phyloP scores from a whole-genome alignment of 371 early-diverging fungal genomes.

The Syncephalastrum racemosum region DNA sequence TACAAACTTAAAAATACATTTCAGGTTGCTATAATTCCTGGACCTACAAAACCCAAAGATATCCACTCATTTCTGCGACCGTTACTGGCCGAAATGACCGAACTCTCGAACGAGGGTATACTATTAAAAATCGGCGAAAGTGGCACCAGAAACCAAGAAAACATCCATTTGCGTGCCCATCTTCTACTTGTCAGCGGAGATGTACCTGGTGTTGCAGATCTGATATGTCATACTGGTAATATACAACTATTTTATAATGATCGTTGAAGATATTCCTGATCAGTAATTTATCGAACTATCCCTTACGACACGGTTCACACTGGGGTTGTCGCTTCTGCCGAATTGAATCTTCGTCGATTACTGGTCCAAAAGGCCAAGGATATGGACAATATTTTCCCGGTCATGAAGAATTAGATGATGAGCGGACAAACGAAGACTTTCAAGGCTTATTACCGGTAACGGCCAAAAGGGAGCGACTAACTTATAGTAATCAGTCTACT shows the following conservation, averaged over 20 bases:
- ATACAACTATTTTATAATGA: background rate
- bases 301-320: slow-evolving; percentile 2
- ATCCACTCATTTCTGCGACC: slow-evolving; percentile 4
- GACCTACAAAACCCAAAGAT: slow-evolving; percentile 3
- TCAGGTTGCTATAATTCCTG: background rate
- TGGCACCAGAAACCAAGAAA: too few species aligned
- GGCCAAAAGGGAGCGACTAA: too few species aligned
- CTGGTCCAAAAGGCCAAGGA: slow-evolving; percentile 2
- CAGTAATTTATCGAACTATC: too few species aligned
- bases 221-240: slow-evolving; percentile 3
- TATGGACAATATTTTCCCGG: slow-evolving; percentile 6
- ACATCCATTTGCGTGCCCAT: slow-evolving; percentile 1
- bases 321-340: slow-evolving; percentile 3
- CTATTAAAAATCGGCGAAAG: background rate
- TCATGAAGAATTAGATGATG: background rate
- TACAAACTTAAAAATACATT: slow-evolving; percentile 2
- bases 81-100: background rate
- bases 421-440: slow-evolving; percentile 3
- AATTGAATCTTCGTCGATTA: background rate
- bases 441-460: slow-evolving; percentile 2
- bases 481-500: too few species aligned
- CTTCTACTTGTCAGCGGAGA: slow-evolving; percentile 1
- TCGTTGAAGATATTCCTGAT: too few species aligned
- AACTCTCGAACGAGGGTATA: slow-evolving; percentile 1
- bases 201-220: slow-evolving; percentile 2